These are phyloP conservation scores for Mucor racemosus DNA, from an alignment of 371 early-diverging fungal species.

Conservation along the genomic window DNA sequence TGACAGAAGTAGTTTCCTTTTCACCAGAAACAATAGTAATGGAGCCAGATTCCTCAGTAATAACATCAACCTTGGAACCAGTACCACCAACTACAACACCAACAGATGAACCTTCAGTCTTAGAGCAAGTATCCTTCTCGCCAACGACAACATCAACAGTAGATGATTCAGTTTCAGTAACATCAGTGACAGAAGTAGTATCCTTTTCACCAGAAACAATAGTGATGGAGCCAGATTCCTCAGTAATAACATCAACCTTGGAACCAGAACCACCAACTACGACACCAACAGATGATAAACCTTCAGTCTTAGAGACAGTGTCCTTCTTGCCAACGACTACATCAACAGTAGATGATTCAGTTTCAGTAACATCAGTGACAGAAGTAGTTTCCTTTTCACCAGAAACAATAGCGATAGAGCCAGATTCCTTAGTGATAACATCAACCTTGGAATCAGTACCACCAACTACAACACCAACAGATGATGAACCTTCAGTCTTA, in stretches of 20 bases:
- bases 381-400: not conserved
- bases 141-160: not conserved
- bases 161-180: not conserved
- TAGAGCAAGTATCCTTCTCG: not conserved
- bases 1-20: not conserved
- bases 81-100: not conserved
- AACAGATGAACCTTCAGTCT: not conserved
- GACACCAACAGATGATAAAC: no score
- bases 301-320: no score
- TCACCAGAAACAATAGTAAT: not conserved
- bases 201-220: not conserved
- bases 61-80: constrained; percentile 8
- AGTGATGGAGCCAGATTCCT: no score
- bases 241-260: no score
- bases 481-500: no score
- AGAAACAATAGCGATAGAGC: constrained; percentile 1
- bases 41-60: no score
- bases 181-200: constrained; percentile 5
- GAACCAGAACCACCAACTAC: no score
- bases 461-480: constrained; percentile 4
- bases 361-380: not conserved
- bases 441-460: not conserved
- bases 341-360: not conserved
- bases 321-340: not conserved
- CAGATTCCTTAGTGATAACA: not conserved